Percentiles rank a stretch among this genome's conserved stretches.
phyloP scores from a whole-genome alignment of 345 rosid species.

The Syzygium aromaticum region DNA sequence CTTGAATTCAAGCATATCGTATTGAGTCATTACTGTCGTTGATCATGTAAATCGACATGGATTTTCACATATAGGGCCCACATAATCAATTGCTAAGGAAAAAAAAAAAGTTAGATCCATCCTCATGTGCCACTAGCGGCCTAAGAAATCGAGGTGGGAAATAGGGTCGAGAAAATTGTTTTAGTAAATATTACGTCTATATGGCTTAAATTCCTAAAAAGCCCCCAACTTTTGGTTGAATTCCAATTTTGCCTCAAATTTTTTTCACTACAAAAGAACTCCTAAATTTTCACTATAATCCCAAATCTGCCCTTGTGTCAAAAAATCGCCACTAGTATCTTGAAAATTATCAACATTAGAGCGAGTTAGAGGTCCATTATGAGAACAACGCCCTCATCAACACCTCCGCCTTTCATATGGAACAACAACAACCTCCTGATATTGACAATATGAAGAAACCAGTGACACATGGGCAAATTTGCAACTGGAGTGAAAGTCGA shows the following conservation, averaged over 20 bases:
- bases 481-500: not conserved
- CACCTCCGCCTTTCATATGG: fast-evolving
- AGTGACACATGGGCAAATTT: not conserved
- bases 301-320: not conserved
- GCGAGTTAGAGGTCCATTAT: not conserved
- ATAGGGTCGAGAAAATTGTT: not conserved
- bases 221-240: not conserved
- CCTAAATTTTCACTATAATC: not conserved
- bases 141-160: not conserved
- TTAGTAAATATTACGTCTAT: not conserved
- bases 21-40: not conserved
- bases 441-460: too few species aligned
- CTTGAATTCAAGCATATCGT: not conserved
- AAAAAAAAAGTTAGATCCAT: not conserved
- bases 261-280: not conserved
- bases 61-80: not conserved
- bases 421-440: not conserved
- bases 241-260: fast-evolving
- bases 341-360: not conserved
- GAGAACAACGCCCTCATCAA: not conserved
- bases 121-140: not conserved
- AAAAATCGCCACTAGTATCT: not conserved
- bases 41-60: not conserved
- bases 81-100: not conserved
- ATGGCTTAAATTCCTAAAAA: not conserved